A percentile compares a stretch with the other conserved stretches of the same genome.
Conservation (phyloP, 192 early-diverging fungal species). For the Coemansia sp. region DNA sequence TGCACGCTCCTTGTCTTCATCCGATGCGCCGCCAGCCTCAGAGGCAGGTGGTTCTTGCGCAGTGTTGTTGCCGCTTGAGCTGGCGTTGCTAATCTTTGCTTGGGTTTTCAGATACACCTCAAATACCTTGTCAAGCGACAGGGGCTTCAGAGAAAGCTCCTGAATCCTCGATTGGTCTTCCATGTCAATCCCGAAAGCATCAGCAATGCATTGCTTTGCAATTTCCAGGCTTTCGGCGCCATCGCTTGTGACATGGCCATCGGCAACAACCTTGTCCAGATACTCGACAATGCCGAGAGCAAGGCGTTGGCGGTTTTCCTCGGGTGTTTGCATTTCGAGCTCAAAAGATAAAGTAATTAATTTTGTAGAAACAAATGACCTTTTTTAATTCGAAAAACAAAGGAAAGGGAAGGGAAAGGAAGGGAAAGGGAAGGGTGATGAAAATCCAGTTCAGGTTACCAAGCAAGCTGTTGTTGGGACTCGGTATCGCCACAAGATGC, state of each 20-base stretch:
- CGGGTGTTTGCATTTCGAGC: constrained; percentile 15
- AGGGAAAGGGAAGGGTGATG: neutral
- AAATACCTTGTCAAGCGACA: constrained; percentile 82
- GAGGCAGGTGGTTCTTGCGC: constrained; percentile 6
- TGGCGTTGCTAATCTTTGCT: constrained; percentile 58
- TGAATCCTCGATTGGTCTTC: constrained; percentile 67
- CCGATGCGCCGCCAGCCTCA: constrained; percentile 26
- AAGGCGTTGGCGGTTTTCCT: constrained; percentile 39
- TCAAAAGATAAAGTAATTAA: neutral
- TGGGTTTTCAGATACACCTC: constrained; percentile 88
- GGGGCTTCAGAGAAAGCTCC: constrained; percentile 84
- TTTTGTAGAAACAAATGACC: neutral
- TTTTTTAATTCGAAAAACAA: neutral
- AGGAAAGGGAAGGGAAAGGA: too few species aligned
- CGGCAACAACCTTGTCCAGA: constrained; percentile 51
- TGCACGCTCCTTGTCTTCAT: constrained; percentile 76
- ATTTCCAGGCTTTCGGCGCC: constrained; percentile 62
- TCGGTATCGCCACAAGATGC: constrained; percentile 44
- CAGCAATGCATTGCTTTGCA: constrained; percentile 93
- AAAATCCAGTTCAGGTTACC: neutral
- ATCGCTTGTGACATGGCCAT: constrained; percentile 38
- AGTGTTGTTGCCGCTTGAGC: neutral
- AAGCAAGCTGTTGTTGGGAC: constrained; percentile 48
- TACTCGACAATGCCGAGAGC: constrained; percentile 52
- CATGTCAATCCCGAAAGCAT: constrained; percentile 88